Evolutionary conservation across 805 yeast genomes (phyloP).

Genomic region (Saccharomycopsis microspora): DNA sequence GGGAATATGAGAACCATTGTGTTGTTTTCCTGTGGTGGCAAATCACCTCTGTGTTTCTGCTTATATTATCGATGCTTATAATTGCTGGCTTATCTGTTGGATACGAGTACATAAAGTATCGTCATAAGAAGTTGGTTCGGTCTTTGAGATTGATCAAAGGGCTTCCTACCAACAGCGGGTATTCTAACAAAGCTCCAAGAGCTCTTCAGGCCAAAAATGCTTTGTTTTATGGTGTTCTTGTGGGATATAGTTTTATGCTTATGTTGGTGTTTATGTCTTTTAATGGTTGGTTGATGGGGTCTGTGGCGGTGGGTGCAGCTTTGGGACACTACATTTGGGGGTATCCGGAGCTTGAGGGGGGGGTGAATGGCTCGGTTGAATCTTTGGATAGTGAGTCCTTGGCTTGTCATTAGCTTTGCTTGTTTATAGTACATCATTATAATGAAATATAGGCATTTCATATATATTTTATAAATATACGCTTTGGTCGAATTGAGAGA

Average conservation of each 20-base stretch:
- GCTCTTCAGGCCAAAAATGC: not conserved
- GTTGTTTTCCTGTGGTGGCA: constrained; percentile 78
- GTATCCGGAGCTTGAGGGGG: not conserved
- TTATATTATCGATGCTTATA: constrained; percentile 39
- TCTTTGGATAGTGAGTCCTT: constrained; percentile 37
- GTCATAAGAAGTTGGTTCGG: constrained; percentile 2
- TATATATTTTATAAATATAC: too few relatives aligned
- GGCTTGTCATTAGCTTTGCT: constrained; percentile 61
- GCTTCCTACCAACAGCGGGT: not conserved
- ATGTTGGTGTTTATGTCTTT: constrained; percentile 84
- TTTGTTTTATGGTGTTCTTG: constrained; percentile 46
- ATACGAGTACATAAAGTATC: constrained; percentile 45
- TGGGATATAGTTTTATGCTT: constrained; percentile 56
- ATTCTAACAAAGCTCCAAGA: not conserved
- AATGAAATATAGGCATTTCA: too few relatives aligned
- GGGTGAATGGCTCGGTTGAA: not conserved
- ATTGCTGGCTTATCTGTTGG: constrained; percentile 39
- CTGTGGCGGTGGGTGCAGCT: constrained; percentile 64
- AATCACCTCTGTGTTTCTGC: constrained; percentile 37
- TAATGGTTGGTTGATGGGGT: constrained; percentile 74
- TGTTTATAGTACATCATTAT: too few relatives aligned
- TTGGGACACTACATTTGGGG: constrained; percentile 58
- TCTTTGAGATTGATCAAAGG: not conserved
- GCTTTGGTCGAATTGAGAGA: too few relatives aligned
- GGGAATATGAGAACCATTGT: constrained; percentile 67